A percentile compares a stretch with the other conserved stretches of the same genome.
Conservation (phyloP, 345 rosid genomes). For the Melaleuca alternifolia region DNA sequence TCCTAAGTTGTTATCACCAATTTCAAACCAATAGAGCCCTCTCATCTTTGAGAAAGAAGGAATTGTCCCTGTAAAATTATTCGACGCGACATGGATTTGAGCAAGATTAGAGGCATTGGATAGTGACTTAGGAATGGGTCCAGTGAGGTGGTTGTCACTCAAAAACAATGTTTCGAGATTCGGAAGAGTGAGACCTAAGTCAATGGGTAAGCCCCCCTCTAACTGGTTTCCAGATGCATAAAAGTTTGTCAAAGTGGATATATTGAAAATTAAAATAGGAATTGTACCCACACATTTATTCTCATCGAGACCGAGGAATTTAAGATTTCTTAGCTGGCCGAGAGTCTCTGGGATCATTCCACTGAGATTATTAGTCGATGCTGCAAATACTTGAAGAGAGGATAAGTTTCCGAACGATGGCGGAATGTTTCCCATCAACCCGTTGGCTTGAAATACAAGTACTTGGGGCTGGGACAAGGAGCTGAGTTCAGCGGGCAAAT, state of each 20-base stretch:
- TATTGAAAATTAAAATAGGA: slow-evolving; percentile 7
- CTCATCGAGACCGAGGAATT: rapidly evolving
- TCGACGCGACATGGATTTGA: too few relatives aligned
- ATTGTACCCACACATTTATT: not conserved
- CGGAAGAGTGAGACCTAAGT: too few relatives aligned
- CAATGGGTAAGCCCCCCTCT: too few relatives aligned
- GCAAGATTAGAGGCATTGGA: too few relatives aligned
- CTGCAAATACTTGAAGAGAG: not conserved
- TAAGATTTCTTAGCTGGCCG: slow-evolving; percentile 1
- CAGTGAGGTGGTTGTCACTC: too few relatives aligned
- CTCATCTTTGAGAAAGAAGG: too few relatives aligned
- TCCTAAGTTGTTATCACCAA: not conserved
- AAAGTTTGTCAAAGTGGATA: not conserved
- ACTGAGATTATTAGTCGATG: not conserved
- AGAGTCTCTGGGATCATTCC: not conserved
- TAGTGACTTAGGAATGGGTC: too few relatives aligned
- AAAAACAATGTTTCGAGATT: too few relatives aligned
- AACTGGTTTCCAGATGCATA: too few relatives aligned
- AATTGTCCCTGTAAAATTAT: too few relatives aligned
- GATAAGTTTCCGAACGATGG: slow-evolving; percentile 8
- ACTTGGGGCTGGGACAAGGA: not conserved
- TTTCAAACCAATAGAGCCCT: not conserved
- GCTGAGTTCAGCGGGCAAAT: slow-evolving; percentile 7
- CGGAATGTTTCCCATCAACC: slow-evolving; percentile 4
- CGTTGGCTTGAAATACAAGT: not conserved